A percentile compares a stretch with the other conserved stretches of the same genome.
Evolutionary conservation across 2,329 filamentous ascomycete genomes (phyloP).

Genomic region (Cytospora schulzeri): DNA sequence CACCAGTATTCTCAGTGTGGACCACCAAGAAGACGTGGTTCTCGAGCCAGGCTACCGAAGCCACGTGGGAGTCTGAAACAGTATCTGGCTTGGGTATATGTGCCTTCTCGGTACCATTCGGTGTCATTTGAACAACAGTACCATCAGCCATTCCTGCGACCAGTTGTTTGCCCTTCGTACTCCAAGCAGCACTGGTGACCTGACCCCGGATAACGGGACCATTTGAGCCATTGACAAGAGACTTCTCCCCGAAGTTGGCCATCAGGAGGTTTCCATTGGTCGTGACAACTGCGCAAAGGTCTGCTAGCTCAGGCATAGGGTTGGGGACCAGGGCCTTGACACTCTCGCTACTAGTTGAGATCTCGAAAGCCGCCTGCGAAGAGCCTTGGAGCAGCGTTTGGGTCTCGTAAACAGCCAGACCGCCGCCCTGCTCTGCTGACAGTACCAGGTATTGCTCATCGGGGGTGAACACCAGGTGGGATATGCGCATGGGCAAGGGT

Average conservation of each 20-base stretch:
- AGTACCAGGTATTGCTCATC: slow-evolving; percentile 84
- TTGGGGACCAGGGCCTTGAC: slow-evolving; percentile 80
- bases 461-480: slow-evolving; percentile 88
- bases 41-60: slow-evolving; percentile 84
- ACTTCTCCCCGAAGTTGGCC: slow-evolving; percentile 73
- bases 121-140: slow-evolving; percentile 79
- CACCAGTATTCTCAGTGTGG: slow-evolving; percentile 67
- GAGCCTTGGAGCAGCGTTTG: slow-evolving; percentile 66
- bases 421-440: slow-evolving; percentile 78
- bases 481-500: slow-evolving; percentile 72
- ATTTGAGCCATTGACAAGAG: slow-evolving; percentile 58
- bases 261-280: slow-evolving; percentile 79
- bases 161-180: slow-evolving; percentile 87
- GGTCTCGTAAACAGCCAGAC: slow-evolving; percentile 81
- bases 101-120: slow-evolving; percentile 74
- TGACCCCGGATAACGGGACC: slow-evolving; percentile 69
- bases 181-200: slow-evolving; percentile 89
- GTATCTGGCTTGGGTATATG: slow-evolving; percentile 76
- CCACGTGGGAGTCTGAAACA: slow-evolving; percentile 70
- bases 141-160: slow-evolving; percentile 84
- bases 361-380: slow-evolving; percentile 70
- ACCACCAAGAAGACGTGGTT: slow-evolving; percentile 82
- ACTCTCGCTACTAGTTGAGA: slow-evolving; percentile 73
- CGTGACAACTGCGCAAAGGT: slow-evolving; percentile 80
- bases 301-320: slow-evolving; percentile 70